phyloP scores from a whole-genome alignment of 1,284 basidiomycete species.

The Ustilago tritici region DNA sequence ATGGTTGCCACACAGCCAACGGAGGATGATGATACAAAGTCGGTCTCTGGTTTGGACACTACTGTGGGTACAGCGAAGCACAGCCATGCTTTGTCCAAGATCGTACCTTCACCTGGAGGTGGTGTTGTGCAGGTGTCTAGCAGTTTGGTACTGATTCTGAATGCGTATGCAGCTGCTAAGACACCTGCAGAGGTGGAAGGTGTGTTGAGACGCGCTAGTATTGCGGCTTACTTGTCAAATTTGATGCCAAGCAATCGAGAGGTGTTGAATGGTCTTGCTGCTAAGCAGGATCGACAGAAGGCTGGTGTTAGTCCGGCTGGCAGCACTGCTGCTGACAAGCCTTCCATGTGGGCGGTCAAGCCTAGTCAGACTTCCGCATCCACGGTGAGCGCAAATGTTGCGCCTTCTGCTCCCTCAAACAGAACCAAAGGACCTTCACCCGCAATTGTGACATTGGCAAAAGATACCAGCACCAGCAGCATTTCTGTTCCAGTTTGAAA shows the following conservation, averaged over 20 bases:
- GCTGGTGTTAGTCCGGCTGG: slow-evolving; percentile 20
- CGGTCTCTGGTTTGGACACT: slow-evolving; percentile 39
- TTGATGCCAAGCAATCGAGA: slow-evolving; percentile 57
- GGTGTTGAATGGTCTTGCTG: slow-evolving; percentile 53
- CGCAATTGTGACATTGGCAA: slow-evolving; percentile 11
- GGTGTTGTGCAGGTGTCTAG: slow-evolving; percentile 29
- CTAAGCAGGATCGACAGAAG: slow-evolving; percentile 49
- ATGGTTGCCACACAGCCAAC: slow-evolving; percentile 30
- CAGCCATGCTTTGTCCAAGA: slow-evolving; percentile 22
- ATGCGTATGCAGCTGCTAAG: slow-evolving; percentile 65
- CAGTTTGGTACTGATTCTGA: slow-evolving; percentile 58
- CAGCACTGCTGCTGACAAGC: slow-evolving; percentile 14
- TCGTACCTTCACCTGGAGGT: slow-evolving; percentile 31
- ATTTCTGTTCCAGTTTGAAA: slow-evolving; percentile 39
- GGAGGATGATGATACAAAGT: slow-evolving; percentile 46
- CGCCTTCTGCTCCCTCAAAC: slow-evolving; percentile 11
- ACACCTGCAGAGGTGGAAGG: slow-evolving; percentile 61
- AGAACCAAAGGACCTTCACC: slow-evolving; percentile 17
- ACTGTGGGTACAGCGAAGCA: slow-evolving; percentile 30
- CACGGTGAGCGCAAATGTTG: background rate
- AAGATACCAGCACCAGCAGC: slow-evolving; percentile 3
- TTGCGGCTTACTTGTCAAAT: slow-evolving; percentile 56
- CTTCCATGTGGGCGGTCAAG: slow-evolving; percentile 15
- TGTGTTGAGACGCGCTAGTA: slow-evolving; percentile 57
- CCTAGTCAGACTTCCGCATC: background rate